Percentiles rank a stretch among this genome's conserved stretches.
phyloP scores from a whole-genome alignment of 1,284 basidiomycete species.

The Ganoderma multipileum region DNA sequence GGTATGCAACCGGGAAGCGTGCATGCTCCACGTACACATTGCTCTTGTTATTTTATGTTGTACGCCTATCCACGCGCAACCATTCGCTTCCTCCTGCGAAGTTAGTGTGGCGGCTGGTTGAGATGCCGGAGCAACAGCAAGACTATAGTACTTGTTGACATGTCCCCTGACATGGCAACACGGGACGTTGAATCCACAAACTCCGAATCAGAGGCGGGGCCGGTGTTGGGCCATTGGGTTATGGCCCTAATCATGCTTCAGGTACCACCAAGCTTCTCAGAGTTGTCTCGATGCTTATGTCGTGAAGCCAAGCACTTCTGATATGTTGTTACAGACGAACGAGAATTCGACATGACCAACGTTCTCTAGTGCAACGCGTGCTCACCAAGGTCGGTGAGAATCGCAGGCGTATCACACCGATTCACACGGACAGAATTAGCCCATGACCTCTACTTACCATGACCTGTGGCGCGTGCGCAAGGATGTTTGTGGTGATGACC shows the following conservation, averaged over 20 bases:
- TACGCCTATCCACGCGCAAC: background rate
- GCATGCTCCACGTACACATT: background rate
- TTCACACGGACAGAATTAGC: constrained; percentile 1
- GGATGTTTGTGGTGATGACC: background rate
- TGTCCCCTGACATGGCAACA: background rate
- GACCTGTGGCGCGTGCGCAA: constrained; percentile 1
- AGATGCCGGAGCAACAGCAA: background rate
- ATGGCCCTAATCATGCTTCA: background rate
- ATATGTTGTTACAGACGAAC: background rate
- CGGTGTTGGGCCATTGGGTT: background rate
- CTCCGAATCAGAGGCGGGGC: background rate
- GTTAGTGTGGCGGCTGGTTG: background rate
- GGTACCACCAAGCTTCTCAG: background rate
- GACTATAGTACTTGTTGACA: background rate
- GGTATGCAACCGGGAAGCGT: background rate
- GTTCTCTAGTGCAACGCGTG: background rate
- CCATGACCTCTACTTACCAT: background rate
- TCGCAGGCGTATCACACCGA: background rate
- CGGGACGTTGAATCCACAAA: too few relatives aligned
- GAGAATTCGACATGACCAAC: background rate
- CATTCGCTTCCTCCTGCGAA: background rate
- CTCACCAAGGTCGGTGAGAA: background rate
- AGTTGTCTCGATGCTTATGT: background rate
- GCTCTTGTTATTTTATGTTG: background rate
- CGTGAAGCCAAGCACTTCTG: background rate